These are phyloP conservation scores for Aspergillus sp. DNA, from an alignment of 2,329 filamentous ascomycete species.

Conservation along the genomic window DNA sequence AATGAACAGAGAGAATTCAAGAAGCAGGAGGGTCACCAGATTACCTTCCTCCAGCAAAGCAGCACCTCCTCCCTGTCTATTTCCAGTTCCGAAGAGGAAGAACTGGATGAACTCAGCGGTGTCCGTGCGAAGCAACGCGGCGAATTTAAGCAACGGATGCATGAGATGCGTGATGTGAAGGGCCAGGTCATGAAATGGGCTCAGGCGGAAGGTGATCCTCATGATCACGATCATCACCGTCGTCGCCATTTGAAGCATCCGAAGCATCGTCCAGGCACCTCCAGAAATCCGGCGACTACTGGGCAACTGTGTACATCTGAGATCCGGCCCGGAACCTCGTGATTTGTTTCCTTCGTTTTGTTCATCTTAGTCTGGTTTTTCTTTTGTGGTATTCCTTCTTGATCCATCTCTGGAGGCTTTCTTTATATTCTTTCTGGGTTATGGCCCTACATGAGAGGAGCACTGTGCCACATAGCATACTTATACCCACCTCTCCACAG, in stretches of 20 bases:
- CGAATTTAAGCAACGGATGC: slow-evolving; percentile 22
- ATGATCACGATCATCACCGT: not conserved
- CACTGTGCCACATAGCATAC: too few relatives aligned
- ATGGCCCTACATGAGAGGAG: too few relatives aligned
- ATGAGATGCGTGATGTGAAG: slow-evolving; percentile 33
- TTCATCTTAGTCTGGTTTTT: too few relatives aligned
- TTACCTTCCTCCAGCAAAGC: slow-evolving; percentile 50
- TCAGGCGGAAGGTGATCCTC: slow-evolving; percentile 16
- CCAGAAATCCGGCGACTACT: not conserved
- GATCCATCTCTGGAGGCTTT: too few relatives aligned
- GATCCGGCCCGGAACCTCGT: not conserved
- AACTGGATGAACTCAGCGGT: slow-evolving; percentile 42
- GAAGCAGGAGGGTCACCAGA: slow-evolving; percentile 52
- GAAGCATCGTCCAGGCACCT: not conserved
- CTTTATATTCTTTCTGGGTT: too few relatives aligned
- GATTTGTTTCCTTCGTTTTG: too few relatives aligned
- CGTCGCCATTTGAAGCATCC: not conserved
- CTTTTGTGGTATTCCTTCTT: too few relatives aligned
- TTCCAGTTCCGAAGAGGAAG: slow-evolving; percentile 53
- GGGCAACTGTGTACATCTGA: not conserved
- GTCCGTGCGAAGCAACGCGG: slow-evolving; percentile 17
- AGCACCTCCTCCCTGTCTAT: slow-evolving; percentile 42
- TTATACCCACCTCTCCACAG: too few relatives aligned
- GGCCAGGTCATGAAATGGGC: slow-evolving; percentile 32
- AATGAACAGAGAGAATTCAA: slow-evolving; percentile 66